Percentiles rank a stretch among this genome's conserved stretches.
phyloP scores from a whole-genome alignment of 1,139 yeast species.

The Lodderomyces oxycetoniae region DNA sequence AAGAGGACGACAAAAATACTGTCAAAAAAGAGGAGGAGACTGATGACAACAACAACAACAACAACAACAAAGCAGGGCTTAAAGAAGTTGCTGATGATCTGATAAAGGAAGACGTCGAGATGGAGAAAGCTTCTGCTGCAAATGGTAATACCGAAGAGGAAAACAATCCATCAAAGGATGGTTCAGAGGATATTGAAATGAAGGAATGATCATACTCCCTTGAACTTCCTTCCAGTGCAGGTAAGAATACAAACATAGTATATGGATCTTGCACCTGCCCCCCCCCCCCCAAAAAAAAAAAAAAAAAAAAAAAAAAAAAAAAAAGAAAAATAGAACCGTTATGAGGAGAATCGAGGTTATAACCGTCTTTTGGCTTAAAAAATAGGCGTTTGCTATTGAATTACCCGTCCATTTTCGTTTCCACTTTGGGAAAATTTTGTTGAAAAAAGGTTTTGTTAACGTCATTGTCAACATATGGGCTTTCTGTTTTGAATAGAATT shows the following conservation, averaged over 20 bases:
- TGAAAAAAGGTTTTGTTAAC: too few species aligned
- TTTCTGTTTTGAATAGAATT: too few species aligned
- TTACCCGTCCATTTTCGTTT: too few species aligned
- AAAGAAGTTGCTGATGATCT: background rate
- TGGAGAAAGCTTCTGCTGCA: background rate
- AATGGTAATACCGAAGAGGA: background rate
- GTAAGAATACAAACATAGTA: too few species aligned
- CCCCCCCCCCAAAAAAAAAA: background rate
- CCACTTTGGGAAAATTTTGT: too few species aligned
- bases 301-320: conserved; percentile 1
- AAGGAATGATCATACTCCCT: background rate
- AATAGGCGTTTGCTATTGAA: too few species aligned
- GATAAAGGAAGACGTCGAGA: background rate
- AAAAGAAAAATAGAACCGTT: too few species aligned
- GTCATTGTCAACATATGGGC: too few species aligned
- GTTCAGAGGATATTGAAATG: conserved; percentile 5
- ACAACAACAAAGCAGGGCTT: background rate
- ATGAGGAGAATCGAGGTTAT: too few species aligned
- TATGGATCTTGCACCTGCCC: background rate
- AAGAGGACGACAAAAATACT: conserved; percentile 1
- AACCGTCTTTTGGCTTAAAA: too few species aligned
- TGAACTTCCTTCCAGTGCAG: too few species aligned
- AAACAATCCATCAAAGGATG: background rate
- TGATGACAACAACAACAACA: too few species aligned
- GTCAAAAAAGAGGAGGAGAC: background rate